Evolutionary conservation across 495 filamentous ascomycete genomes (phyloP).

Genomic region (Penicillium odoratum): DNA sequence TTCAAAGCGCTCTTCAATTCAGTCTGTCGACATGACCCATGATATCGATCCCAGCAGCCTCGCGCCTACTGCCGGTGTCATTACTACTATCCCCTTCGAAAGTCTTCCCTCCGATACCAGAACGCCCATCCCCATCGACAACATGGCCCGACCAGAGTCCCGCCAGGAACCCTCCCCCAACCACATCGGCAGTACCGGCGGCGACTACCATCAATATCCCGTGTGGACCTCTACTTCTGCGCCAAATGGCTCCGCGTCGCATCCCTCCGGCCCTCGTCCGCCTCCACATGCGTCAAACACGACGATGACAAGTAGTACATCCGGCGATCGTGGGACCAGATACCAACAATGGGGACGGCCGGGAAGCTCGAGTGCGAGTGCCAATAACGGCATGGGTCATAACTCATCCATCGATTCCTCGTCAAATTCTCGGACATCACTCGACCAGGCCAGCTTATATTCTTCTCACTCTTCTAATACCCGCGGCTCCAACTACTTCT

Average conservation of each 20-base stretch:
- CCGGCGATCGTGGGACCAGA: conserved; percentile 66
- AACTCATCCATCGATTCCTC: conserved; percentile 70
- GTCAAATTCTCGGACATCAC: conserved; percentile 67
- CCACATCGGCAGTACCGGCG: conserved; percentile 72
- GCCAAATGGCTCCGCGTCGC: conserved; percentile 50
- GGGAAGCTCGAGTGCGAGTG: conserved; percentile 51
- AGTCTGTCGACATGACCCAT: conserved; percentile 61
- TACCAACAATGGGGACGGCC: conserved; percentile 72
- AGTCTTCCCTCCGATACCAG: conserved; percentile 62
- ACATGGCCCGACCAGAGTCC: conserved; percentile 68
- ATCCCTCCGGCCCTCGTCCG: conserved; percentile 67
- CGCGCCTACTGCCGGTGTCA: conserved; percentile 78
- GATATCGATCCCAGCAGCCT: conserved; percentile 54
- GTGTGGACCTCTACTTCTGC: conserved; percentile 57
- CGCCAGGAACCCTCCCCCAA: conserved; percentile 76
- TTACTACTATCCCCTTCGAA: conserved; percentile 90
- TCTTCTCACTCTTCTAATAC: conserved; percentile 61
- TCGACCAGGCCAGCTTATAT: conserved; percentile 67
- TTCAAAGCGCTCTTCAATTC: conserved; percentile 74
- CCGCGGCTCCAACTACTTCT: conserved; percentile 62
- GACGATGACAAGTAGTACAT: conserved; percentile 62
- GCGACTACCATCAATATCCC: conserved; percentile 91
- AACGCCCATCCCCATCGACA: conserved; percentile 74
- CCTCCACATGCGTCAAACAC: conserved; percentile 63
- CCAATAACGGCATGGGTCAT: conserved; percentile 58